phyloP scores from a whole-genome alignment of 441 rosid species.

The Brassica balearica region DNA sequence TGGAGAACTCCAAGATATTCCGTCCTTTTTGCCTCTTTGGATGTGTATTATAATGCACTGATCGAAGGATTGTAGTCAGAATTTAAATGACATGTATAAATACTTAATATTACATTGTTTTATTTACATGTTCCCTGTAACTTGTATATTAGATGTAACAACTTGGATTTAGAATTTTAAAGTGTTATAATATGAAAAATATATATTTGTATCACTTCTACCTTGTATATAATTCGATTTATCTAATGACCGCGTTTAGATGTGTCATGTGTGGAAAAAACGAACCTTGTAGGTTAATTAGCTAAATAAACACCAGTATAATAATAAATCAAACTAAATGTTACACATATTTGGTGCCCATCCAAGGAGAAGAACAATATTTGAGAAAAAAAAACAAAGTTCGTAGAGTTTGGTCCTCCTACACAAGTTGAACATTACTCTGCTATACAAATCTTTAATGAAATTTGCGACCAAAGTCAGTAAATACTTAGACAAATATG shows the following conservation, averaged over 20 bases:
- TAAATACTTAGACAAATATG: not conserved
- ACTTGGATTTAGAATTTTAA: not conserved
- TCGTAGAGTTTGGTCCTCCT: conserved; percentile 18
- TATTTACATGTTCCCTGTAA: not conserved
- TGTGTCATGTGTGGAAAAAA: not conserved
- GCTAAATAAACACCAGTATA: not conserved
- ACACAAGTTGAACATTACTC: conserved; percentile 17
- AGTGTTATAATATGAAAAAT: not conserved
- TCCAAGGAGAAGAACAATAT: conserved; percentile 5
- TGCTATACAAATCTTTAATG: not conserved
- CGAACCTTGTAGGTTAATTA: not conserved
- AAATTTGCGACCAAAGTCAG: not conserved
- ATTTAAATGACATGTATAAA: not conserved
- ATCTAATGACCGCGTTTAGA: not conserved
- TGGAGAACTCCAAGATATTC: not conserved
- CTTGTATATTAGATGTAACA: not conserved
- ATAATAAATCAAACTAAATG: conserved; percentile 22
- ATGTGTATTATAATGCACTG: not conserved
- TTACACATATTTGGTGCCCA: conserved; percentile 29
- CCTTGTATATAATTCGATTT: not conserved
- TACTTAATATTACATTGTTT: not conserved
- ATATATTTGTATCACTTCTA: not conserved
- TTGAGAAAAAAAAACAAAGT: not conserved
- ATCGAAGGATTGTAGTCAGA: not conserved
- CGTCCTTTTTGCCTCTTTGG: not conserved